Evolutionary conservation across 164 flowering plant genomes (phyloP).

Genomic region (Platanus orientalis): DNA sequence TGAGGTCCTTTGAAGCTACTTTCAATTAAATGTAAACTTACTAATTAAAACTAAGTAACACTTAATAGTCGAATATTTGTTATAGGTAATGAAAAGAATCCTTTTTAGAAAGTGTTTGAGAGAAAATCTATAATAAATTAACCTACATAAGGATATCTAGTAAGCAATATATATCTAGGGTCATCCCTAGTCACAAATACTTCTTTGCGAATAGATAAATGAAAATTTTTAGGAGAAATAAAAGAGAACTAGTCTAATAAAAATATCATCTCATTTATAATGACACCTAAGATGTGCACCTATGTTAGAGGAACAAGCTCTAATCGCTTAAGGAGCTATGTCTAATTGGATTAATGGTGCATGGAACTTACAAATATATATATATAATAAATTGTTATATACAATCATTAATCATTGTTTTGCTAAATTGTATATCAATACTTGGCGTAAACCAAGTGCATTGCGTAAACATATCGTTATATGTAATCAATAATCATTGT

Average conservation of each 20-base stretch:
- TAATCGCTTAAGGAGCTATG: no score
- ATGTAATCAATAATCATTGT: neutral
- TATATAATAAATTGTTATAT: neutral
- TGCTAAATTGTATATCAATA: neutral
- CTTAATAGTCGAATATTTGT: neutral
- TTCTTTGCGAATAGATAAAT: neutral
- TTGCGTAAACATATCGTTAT: neutral
- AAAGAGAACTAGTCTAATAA: neutral
- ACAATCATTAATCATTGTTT: neutral
- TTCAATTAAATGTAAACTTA: neutral
- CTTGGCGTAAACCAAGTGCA: neutral
- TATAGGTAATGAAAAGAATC: constrained; percentile 3
- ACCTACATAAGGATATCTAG: neutral
- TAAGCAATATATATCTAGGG: constrained; percentile 1
- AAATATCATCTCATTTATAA: neutral
- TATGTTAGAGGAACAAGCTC: no score
- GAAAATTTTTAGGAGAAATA: no score
- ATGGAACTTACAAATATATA: no score
- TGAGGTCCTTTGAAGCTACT: neutral
- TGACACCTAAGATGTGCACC: neutral
- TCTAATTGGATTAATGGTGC: no score
- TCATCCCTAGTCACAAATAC: neutral
- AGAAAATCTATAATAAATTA: neutral
- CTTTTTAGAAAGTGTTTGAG: neutral
- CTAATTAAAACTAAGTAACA: constrained; percentile 1